phyloP scores from a whole-genome alignment of 164 flowering plant species.

The Liriodendron chinense region DNA sequence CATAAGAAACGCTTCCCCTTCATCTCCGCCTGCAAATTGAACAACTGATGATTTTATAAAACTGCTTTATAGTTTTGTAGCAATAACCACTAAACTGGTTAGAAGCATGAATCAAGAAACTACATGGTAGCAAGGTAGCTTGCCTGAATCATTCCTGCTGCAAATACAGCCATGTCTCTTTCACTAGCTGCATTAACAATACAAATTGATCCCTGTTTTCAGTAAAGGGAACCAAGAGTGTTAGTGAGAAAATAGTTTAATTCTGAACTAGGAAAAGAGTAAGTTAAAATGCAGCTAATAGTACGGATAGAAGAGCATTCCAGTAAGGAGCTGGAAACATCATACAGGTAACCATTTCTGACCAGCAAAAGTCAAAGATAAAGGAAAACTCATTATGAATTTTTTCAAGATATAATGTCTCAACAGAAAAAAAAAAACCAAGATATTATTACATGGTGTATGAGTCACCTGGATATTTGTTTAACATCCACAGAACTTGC shows the following conservation, averaged over 20 bases:
- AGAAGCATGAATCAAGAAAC: background rate
- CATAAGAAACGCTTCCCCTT: conserved; percentile 89
- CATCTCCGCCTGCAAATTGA: conserved; percentile 73
- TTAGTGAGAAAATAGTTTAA: background rate
- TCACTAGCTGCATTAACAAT: conserved; percentile 98
- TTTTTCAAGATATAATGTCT: background rate
- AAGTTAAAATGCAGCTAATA: background rate
- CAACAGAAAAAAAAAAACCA: background rate
- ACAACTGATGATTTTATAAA: conserved; percentile 6
- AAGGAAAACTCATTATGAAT: background rate
- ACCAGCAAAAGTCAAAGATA: background rate
- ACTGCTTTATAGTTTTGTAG: background rate
- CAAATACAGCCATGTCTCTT: conserved; percentile 95
- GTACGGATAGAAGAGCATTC: background rate
- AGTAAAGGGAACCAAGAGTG: background rate
- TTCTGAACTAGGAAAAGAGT: background rate
- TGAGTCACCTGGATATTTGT: too few relatives aligned
- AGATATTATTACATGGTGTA: too few relatives aligned
- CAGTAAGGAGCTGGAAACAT: background rate
- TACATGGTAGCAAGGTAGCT: background rate
- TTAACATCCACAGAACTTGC: too few relatives aligned
- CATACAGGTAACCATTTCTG: background rate
- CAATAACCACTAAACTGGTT: background rate
- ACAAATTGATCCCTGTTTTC: conserved; percentile 80
- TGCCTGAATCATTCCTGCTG: conserved; percentile 96